Percentiles rank a stretch among this genome's conserved stretches.
phyloP scores from a whole-genome alignment of 495 filamentous ascomycete genomes.

The Podospora didyma region DNA sequence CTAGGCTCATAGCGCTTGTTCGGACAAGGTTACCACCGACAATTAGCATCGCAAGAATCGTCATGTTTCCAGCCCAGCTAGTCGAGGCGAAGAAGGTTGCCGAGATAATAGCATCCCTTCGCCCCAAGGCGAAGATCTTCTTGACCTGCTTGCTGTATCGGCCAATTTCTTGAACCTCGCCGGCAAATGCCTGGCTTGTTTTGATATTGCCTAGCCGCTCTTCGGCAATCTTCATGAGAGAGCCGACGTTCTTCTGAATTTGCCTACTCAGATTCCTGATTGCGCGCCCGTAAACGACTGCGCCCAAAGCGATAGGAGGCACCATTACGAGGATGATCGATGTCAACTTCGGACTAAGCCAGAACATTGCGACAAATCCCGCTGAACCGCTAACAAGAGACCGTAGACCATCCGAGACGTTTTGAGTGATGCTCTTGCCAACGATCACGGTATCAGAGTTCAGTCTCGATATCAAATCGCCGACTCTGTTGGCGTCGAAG shows the following conservation, averaged over 20 bases:
- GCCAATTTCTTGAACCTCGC: constrained; percentile 81
- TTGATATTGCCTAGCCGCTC: constrained; percentile 92
- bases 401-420: constrained; percentile 88
- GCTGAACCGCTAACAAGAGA: constrained; percentile 83
- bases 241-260: constrained; percentile 89
- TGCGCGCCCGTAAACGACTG: constrained; percentile 83
- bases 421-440: constrained; percentile 97
- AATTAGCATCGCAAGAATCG: constrained; percentile 86
- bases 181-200: constrained; percentile 92
- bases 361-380: constrained; percentile 87
- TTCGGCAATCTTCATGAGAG: constrained; percentile 92
- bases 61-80: constrained; percentile 91
- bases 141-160: constrained; percentile 89
- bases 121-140: constrained; percentile 86
- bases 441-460: constrained; percentile 96
- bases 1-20: constrained; percentile 77
- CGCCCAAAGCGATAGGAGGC: constrained; percentile 85
- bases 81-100: constrained; percentile 90
- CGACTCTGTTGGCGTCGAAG: constrained; percentile 96
- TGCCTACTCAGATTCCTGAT: constrained; percentile 84
- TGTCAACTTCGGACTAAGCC: constrained; percentile 87
- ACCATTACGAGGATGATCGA: constrained; percentile 81
- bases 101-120: constrained; percentile 77
- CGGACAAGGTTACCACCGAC: constrained; percentile 87
- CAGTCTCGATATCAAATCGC: constrained; percentile 90